phyloP scores from a whole-genome alignment of 257 asterid genomes.

The Mentha longifolia region DNA sequence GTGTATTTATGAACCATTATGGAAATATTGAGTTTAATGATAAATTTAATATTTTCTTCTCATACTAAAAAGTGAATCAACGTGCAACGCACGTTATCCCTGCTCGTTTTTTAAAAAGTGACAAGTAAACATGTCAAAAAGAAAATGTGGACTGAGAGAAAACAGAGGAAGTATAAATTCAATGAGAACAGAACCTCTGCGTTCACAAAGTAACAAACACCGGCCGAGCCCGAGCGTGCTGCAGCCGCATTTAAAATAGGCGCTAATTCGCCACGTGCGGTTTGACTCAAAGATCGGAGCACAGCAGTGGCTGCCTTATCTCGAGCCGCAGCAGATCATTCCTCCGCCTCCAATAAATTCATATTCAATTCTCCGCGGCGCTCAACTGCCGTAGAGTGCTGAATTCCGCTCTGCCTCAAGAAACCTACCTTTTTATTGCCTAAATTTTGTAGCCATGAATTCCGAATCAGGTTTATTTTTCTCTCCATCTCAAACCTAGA shows the following conservation, averaged over 20 bases:
- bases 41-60: no score
- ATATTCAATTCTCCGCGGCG: slow-evolving; percentile 4
- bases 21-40: no score
- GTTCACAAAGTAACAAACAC: neutral
- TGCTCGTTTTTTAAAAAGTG: no score
- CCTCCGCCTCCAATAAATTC: neutral
- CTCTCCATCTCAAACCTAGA: neutral
- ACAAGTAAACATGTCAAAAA: no score
- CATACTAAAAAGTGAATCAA: no score
- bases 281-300: neutral
- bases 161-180: neutral
- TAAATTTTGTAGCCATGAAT: slow-evolving; percentile 28
- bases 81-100: no score
- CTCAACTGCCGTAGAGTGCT: neutral
- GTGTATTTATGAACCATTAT: no score
- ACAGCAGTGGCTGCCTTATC: neutral
- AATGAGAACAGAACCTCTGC: neutral
- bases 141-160: no score
- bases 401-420: neutral
- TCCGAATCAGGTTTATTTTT: slow-evolving; percentile 35
- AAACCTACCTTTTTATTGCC: neutral
- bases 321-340: neutral
- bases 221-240: no score
- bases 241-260: neutral
- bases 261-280: neutral